Base-by-base conservation (phyloP, 2,329 filamentous ascomycete genomes). In the Pestalotiopsis fici region DNA sequence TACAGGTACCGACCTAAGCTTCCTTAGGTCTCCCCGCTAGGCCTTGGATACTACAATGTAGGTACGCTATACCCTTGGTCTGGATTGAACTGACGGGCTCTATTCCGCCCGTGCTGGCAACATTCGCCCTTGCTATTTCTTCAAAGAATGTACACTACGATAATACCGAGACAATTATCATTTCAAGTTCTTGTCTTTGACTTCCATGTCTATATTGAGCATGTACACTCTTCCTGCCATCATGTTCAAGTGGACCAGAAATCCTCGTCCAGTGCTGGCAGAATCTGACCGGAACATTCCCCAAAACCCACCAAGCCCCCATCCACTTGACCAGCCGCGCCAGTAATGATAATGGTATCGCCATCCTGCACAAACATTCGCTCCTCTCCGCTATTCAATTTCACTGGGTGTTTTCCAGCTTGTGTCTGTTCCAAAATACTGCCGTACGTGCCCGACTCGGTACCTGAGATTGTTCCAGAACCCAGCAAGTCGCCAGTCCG, bases 401-500 rank as follows among this genome's bases (percentile, higher is more conserved):
- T 71, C 21, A 84, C 71, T 13, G 81, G 78, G 68, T 79, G 79
- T 75, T 82, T 83, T 6, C 83, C 83, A 13, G 78, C 79, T 62
- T 81, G 77, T 21, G 76, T 83, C 74, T 83, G 75, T 76, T 86
- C 83, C 15, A 85, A 73, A 65, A 86, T 68, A 69, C 82, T 82
- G 9, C 83, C 83, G 35, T 78, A 76, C 71, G 82, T 77, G 7
- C 71, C 71, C 1, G 73, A 62, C 3, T 74, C 78, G 3, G 81
- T 77, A 3, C 83, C 83, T 71, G 82, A 85, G 72, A 96, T 95
- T 1, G 93, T 96, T 2, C 93, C 93, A 2, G 91, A 93, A 2
- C 92, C 93, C 4, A 96, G 81, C 64, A 96, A 78, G 75, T 96
- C 93, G 39, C 93, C 93, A 0, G 89, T 86, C 59, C 88, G 86